A percentile compares a stretch with the other conserved stretches of the same genome.
These are phyloP conservation scores for Lactifluus hygrophoroides DNA, from an alignment of 768 basidiomycete genomes.

Conservation along the genomic window DNA sequence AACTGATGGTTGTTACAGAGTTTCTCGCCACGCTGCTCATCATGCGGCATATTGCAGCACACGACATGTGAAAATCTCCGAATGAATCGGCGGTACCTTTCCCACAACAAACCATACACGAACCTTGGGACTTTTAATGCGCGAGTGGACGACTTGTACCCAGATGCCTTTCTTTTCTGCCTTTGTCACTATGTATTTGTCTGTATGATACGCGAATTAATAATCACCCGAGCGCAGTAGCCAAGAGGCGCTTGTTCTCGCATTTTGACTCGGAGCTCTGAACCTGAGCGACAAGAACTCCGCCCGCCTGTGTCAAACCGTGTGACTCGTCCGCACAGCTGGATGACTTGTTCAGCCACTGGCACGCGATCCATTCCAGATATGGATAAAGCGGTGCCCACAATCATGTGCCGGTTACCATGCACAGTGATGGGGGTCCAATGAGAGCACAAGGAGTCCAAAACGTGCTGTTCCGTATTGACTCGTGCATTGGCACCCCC, in stretches of 20 bases:
- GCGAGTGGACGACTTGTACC: neutral
- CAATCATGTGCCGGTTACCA: neutral
- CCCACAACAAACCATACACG: too few relatives aligned
- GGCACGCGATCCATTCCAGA: neutral
- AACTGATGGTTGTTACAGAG: conserved; percentile 31
- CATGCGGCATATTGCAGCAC: conserved; percentile 51
- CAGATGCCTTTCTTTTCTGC: neutral
- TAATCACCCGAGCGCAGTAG: neutral
- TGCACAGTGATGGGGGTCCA: neutral
- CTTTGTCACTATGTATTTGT: neutral
- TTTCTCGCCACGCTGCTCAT: conserved; percentile 52
- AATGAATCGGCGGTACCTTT: neutral
- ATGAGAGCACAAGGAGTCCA: neutral
- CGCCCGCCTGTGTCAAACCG: neutral
- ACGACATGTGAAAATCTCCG: conserved; percentile 31
- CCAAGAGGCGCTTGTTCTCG: neutral
- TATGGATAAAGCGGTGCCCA: neutral
- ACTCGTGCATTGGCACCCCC: neutral
- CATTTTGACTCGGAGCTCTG: neutral
- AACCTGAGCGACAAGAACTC: neutral
- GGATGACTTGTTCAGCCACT: neutral
- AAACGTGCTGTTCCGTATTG: neutral
- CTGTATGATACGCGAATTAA: neutral
- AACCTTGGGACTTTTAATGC: neutral
- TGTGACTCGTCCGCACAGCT: neutral